Evolutionary conservation across 306 rosid species (phyloP), one percentile per base, ranked within the genome.

Genomic region (Styphnolobium japonicum): DNA sequence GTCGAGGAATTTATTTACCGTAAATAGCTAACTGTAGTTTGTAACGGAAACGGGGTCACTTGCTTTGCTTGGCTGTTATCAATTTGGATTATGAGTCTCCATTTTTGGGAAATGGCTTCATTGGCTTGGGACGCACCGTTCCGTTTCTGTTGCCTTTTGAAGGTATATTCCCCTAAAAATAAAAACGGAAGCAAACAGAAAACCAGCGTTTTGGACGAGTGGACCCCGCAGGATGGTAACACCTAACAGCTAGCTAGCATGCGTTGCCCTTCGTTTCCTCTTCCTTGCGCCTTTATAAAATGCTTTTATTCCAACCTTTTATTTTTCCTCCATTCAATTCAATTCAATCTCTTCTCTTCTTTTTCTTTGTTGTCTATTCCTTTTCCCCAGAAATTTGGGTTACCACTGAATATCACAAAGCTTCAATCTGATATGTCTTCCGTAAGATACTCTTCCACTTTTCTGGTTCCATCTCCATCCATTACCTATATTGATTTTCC

Each of bases 381-480:
- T 56, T 16, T 51, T 53, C 81, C 80, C 84, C 78, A 4, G 49
- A 68, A 66, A 60, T 76, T 78, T 82, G 76, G 73, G 53, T 66
- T 43, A 53, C 76, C 58, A 56, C 57, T 49, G 4, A 14, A 23
- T 29, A 42, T 61, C 77, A 10, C 73, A 48, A 66, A 83, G 45
- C 84, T 72, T 71, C 51, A 16, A 63, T 75, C 71, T 73, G n/a
- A n/a, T 1, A 86, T 86, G 89, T 68, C 89, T 79, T 79, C 86
- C 71, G 89, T 82, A 79, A 75, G 86, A 43, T 81, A 40, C 51
- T 66, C 56, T 37, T 43, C n/a, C 49, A 10, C n/a, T 3, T 49
- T 49, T 48, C 53, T 48, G 53, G 19, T 5, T 14, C 19, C 0
- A 48, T 48, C 3, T 14, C 19, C 4, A 27, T 27, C 31, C 31